phyloP scores from a whole-genome alignment of 2,329 filamentous ascomycete genomes.

The Diaporthe vaccinii region DNA sequence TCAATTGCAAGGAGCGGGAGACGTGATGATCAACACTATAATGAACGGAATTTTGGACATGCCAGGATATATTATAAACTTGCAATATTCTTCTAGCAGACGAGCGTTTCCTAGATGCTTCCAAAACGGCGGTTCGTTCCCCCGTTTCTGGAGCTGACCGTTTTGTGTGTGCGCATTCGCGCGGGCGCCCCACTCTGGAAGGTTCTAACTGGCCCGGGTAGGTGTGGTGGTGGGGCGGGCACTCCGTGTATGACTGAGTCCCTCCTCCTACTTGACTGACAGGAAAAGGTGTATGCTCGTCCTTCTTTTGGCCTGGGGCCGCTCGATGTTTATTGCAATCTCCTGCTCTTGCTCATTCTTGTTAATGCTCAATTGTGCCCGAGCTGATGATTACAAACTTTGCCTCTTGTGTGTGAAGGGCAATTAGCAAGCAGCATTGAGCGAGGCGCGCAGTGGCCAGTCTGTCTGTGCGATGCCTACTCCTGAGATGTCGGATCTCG shows the following conservation, averaged over 20 bases:
- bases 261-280: slow-evolving; percentile 16
- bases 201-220: slow-evolving; percentile 36
- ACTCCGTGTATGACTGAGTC: slow-evolving; percentile 36
- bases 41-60: neutral
- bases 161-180: slow-evolving; percentile 29
- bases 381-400: slow-evolving; percentile 9
- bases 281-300: slow-evolving; percentile 27
- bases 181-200: slow-evolving; percentile 31
- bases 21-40: neutral
- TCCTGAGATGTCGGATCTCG: slow-evolving; percentile 30
- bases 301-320: neutral
- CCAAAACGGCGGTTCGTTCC: neutral
- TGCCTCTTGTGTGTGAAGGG: neutral
- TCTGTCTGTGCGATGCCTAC: slow-evolving; percentile 24
- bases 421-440: slow-evolving; percentile 13
- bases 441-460: slow-evolving; percentile 2
- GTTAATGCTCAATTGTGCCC: slow-evolving; percentile 41
- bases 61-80: too few species aligned
- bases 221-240: slow-evolving; percentile 24
- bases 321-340: neutral
- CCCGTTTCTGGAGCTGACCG: neutral
- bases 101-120: neutral
- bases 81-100: neutral
- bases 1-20: too few species aligned
- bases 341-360: slow-evolving; percentile 35